phyloP scores from a whole-genome alignment of 78 protist genomes.

The Dictyostelium discoideum region dicty_2.7 NC_007091.3:3444001-3444500 shows the following conservation, averaged over 20 bases:
- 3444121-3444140: too few species aligned
- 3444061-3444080: neutral
- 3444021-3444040: neutral
- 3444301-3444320: neutral
- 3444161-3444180: neutral
- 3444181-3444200: neutral
- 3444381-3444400: constrained; percentile 16
- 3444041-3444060: neutral
- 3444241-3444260: too few species aligned
- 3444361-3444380: constrained; percentile 58
- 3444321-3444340: neutral
- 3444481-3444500: constrained; percentile 17
- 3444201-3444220: constrained; percentile 18
- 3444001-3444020: neutral
- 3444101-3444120: too few species aligned
- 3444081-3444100: too few species aligned
- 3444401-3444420: constrained; percentile 1
- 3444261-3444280: neutral
- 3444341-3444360: constrained; percentile 48
- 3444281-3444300: neutral
- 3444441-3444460: constrained; percentile 15
- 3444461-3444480: constrained; percentile 35
- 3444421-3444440: constrained; percentile 2
- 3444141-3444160: too few species aligned
- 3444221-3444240: neutral